Evolutionary conservation across 202 grass and related monocot genomes (phyloP).

Genomic region (Zizania palustris): DNA sequence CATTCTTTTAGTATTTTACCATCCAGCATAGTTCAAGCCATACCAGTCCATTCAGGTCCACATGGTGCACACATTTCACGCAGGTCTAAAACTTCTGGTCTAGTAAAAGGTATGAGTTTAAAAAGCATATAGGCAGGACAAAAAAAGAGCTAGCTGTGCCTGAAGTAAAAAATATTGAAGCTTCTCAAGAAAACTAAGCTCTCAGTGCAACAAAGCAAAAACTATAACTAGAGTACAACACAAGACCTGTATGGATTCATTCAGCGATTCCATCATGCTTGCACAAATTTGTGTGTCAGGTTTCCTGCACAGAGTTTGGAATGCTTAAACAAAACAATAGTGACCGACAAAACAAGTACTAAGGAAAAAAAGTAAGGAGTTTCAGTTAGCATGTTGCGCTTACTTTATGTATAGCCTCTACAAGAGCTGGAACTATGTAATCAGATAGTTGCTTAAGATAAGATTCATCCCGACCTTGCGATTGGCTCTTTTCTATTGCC

Average conservation of each 20-base stretch:
- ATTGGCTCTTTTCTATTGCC: slow-evolving; percentile 71
- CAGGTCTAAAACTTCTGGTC: background rate
- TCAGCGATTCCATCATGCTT: slow-evolving; percentile 72
- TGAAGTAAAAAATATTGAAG: background rate
- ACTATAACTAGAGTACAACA: slow-evolving; percentile 15
- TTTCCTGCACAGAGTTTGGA: slow-evolving; percentile 59
- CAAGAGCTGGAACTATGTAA: slow-evolving; percentile 81
- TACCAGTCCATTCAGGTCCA: background rate
- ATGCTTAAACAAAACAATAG: slow-evolving; percentile 42
- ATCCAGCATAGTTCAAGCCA: slow-evolving; percentile 11
- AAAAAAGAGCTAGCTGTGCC: slow-evolving; percentile 13
- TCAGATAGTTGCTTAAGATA: slow-evolving; percentile 82
- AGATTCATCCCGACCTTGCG: slow-evolving; percentile 67
- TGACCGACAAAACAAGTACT: slow-evolving; percentile 35
- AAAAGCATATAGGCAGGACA: slow-evolving; percentile 10
- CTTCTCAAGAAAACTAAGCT: slow-evolving; percentile 24
- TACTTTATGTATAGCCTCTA: slow-evolving; percentile 88
- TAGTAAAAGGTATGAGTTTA: background rate
- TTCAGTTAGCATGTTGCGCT: slow-evolving; percentile 33
- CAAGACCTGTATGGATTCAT: slow-evolving; percentile 77
- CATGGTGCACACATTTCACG: background rate
- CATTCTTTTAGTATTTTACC: background rate
- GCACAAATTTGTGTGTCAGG: slow-evolving; percentile 71
- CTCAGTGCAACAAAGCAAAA: slow-evolving; percentile 25
- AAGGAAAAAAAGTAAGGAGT: slow-evolving; percentile 9